Evolutionary conservation across 768 basidiomycete genomes (phyloP), one percentile per base, ranked within the genome.

Genomic region (Phlebiopsis flavidoalba): DNA sequence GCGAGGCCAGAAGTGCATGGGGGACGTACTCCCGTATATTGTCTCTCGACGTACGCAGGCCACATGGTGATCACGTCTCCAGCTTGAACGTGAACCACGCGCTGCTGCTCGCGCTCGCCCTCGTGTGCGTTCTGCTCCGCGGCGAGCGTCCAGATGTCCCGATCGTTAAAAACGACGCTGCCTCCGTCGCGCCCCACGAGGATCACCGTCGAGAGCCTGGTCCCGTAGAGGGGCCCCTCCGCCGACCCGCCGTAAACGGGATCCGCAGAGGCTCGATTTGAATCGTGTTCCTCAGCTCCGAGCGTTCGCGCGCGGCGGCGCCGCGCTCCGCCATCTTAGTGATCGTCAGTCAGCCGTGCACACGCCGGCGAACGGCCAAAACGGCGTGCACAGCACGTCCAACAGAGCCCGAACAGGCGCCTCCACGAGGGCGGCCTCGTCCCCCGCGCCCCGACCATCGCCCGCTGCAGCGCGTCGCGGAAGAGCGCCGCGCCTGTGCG

Each of bases 141-240:
- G 35, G 62, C 72, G 56, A 82, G 65, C 58, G 66, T 70, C 86
- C 86, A 91, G 26, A 83, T 76, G 66, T 93, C 89, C 53, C 87
- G 73, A 70, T 93, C 91, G 49, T 87, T 74, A 65, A 90, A 91
- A 17, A 83, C 58, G 3, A 81, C 88, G 35, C 79, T 71, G 19
- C 89, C 86, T n/a, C 26, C 26, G 55, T 77, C 77, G 60, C 78
- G 81, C 60, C 77, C 76, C 12, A 93, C 75, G 57, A 93, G 79
- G 48, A 93, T 67, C 46, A 90, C 81, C 2, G 87, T 91, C 51
- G 91, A 81, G 54, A 88, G 72, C 11, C 90, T 84, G 35, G 90
- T 93, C 36, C 80, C 91, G 65, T 89, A 89, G 12, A 49, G 59
- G 67, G 68, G 19, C 17, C 53, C 61, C 67, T 21, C 53, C 63